These are phyloP conservation scores for Leccinum huronense DNA, from an alignment of 1,284 basidiomycete genomes.

Conservation along the genomic window DNA sequence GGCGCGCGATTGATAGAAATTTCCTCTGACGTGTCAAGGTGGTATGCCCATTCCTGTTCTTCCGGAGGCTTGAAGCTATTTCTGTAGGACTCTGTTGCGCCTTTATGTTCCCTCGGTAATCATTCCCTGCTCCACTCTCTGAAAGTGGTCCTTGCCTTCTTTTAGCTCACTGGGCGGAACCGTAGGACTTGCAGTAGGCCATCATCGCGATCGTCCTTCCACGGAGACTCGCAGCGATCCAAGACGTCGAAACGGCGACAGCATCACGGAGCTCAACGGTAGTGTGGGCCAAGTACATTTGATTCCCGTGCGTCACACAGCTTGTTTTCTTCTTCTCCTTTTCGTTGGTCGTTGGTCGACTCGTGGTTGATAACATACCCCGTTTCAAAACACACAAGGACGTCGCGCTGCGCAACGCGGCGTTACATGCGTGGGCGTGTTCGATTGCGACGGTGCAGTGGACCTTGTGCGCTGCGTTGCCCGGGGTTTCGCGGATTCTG, in stretches of 20 bases:
- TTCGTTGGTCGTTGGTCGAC: not conserved
- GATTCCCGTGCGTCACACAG: constrained; percentile 47
- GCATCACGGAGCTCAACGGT: constrained; percentile 35
- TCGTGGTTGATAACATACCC: not conserved
- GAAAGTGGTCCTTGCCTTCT: too few species aligned
- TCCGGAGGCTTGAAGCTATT: constrained; percentile 51
- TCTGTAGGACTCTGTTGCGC: constrained; percentile 52
- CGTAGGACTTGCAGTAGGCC: constrained; percentile 67
- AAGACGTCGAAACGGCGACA: constrained; percentile 43
- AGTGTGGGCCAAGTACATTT: constrained; percentile 50
- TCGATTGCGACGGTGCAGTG: constrained; percentile 52
- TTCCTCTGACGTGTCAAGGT: constrained; percentile 46
- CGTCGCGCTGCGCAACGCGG: constrained; percentile 41
- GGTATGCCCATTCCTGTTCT: constrained; percentile 53
- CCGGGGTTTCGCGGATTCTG: constrained; percentile 55
- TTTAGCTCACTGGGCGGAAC: too few species aligned
- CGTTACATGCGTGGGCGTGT: constrained; percentile 61
- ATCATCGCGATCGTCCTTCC: constrained; percentile 62
- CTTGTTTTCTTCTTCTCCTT: constrained; percentile 8
- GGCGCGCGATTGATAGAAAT: constrained; percentile 57
- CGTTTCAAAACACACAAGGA: constrained; percentile 39
- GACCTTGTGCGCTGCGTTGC: constrained; percentile 61
- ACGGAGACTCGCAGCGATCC: constrained; percentile 49
- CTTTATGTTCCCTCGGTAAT: too few species aligned
- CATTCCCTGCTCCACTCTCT: too few species aligned